Evolutionary conservation across 805 yeast species (phyloP), one percentile per base, ranked within the genome.

Genomic region (Zygosaccharomyces rouxii): DNA sequence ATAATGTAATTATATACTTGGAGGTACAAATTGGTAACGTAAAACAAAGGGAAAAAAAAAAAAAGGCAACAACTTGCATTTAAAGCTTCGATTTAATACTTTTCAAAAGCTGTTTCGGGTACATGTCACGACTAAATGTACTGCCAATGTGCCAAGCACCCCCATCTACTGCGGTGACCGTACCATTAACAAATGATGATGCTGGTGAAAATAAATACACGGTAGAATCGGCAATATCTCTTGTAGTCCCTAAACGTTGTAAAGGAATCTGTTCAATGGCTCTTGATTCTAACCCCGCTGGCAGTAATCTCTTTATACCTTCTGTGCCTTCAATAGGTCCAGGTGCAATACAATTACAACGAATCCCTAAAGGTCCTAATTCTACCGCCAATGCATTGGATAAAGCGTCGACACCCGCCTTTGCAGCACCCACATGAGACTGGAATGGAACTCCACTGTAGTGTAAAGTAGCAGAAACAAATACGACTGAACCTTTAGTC

Each of bases 351-450:
- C 86, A 81, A 65, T 92, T 90, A 40, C 82, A 77, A 48, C 94
- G 77, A 38, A 90, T 77, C 4, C 97, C 97, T 47, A 87, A 64
- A 2, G 97, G 96, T 1, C 97, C 97, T 47, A 88, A 73, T 68
- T 90, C 98, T 5, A 89, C 94, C 1, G 97, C 95, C 50, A 90
- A 69, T 1, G 89, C 84, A 55, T 84, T 82, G 23, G 88, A 80
- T 31, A 90, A 72, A 3, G 97, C 95, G 65, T 92, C 98, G 37
- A 92, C 77, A 22, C 97, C 98, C 1, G 97, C 96, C 69, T 92
- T 92, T 2, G 97, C 97, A 0, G 97, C 97, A 5, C 90, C 84
- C 3, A 89, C 97, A 60, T 92, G 97, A 5, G 81, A 60, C 69
- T 92, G 97, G 71, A 85, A 81, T 11, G 96, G 96, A 25, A 86